These are phyloP conservation scores for Trichoderma sp. DNA, from an alignment of 2,329 filamentous ascomycete species.

Conservation along the genomic window DNA sequence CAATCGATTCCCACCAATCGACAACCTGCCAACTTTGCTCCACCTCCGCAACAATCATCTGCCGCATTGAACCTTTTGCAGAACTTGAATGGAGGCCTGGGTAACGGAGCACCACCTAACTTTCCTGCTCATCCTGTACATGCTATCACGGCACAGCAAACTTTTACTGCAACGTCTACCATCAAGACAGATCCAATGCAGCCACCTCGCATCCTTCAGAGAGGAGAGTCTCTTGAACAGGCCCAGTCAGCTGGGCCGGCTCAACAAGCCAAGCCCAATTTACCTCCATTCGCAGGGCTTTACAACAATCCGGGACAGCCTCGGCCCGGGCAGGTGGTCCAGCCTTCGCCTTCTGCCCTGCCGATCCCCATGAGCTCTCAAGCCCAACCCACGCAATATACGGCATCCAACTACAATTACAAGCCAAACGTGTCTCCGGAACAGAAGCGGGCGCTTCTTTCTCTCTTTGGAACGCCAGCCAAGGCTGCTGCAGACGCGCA, in stretches of 20 bases:
- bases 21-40: conserved; percentile 38
- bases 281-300: conserved; percentile 31
- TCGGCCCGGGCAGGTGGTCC: conserved; percentile 27
- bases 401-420: conserved; percentile 18
- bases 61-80: conserved; percentile 6
- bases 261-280: conserved; percentile 9
- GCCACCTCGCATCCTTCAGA: conserved; percentile 40
- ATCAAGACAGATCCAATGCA: conserved; percentile 27
- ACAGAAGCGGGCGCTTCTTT: conserved; percentile 51
- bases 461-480: conserved; percentile 60
- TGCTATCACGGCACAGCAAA: conserved; percentile 30
- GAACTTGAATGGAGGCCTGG: conserved; percentile 24
- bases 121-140: conserved; percentile 19
- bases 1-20: conserved; percentile 41
- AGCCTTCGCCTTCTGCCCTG: conserved; percentile 26
- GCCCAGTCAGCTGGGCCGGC: neutral
- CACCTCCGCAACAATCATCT: conserved; percentile 29
- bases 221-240: conserved; percentile 34
- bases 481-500: conserved; percentile 19
- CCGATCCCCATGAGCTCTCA: conserved; percentile 22
- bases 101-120: conserved; percentile 28
- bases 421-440: conserved; percentile 35
- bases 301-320: conserved; percentile 29
- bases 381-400: neutral
- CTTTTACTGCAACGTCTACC: conserved; percentile 30